Percentiles rank a stretch among this genome's conserved stretches.
Evolutionary conservation across 495 filamentous ascomycete species (phyloP).

Genomic region (Penicillium roqueforti): DNA sequence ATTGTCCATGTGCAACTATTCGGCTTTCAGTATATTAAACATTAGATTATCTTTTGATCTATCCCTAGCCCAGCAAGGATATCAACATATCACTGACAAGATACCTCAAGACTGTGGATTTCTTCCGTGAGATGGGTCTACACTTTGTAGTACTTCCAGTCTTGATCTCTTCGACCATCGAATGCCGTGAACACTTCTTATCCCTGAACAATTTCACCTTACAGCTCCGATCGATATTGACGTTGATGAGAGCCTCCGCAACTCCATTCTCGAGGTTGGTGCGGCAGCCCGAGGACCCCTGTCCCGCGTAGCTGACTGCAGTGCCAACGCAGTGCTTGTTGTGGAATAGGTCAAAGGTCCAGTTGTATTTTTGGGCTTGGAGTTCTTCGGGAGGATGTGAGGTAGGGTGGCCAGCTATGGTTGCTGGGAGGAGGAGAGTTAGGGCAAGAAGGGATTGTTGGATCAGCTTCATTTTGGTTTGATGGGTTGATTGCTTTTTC

Average conservation of each 20-base stretch:
- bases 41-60: background rate
- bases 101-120: constrained; percentile 15
- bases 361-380: background rate
- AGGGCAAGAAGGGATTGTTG: background rate
- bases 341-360: constrained; percentile 14
- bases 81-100: constrained; percentile 6
- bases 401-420: background rate
- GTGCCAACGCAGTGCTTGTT: constrained; percentile 6
- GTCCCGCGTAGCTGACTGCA: background rate
- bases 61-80: background rate
- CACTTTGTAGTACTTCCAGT: constrained; percentile 1
- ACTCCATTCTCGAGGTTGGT: constrained; percentile 4
- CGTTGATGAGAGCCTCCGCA: background rate
- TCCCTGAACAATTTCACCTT: constrained; percentile 14
- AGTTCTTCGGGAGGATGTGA: background rate
- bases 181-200: constrained; percentile 5
- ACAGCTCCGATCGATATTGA: constrained; percentile 11
- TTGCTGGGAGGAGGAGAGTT: background rate
- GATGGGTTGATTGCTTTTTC: background rate
- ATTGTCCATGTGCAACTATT: background rate
- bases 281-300: constrained; percentile 9
- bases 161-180: constrained; percentile 5
- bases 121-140: background rate
- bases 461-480: background rate
- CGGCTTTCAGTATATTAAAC: background rate